Percentiles rank a stretch among this genome's conserved stretches.
Conservation (phyloP, 2,329 filamentous ascomycete species). For the Akanthomyces dipterigenus region DNA sequence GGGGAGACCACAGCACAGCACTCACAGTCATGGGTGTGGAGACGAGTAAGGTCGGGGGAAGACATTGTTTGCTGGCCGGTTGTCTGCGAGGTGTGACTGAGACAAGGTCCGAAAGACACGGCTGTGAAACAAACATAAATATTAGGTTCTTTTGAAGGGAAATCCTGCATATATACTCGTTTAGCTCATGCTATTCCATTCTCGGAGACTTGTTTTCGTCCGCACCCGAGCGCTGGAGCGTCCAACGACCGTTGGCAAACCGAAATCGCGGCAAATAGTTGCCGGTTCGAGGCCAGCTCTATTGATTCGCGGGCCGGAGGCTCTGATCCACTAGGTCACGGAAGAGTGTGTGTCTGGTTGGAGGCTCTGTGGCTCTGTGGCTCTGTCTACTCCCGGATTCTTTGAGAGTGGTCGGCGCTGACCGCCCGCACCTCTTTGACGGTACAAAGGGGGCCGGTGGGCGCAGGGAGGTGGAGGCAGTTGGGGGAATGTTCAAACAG, state of each 20-base stretch:
- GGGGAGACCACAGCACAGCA: neutral
- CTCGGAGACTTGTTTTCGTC: neutral
- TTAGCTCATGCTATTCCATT: neutral
- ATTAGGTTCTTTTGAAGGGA: neutral
- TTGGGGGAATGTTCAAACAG: neutral
- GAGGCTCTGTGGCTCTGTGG: no score
- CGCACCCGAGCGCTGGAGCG: neutral
- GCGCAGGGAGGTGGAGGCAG: neutral
- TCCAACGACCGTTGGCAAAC: neutral
- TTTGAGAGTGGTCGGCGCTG: neutral
- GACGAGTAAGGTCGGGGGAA: conserved; percentile 8
- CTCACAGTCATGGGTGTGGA: conserved; percentile 18
- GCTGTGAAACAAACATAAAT: neutral
- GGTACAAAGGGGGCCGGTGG: neutral
- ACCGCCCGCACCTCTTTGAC: neutral
- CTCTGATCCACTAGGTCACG: neutral
- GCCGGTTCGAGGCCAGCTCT: conserved; percentile 7
- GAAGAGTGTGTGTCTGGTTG: neutral
- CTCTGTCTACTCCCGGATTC: neutral
- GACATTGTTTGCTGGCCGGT: conserved; percentile 5
- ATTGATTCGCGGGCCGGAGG: neutral
- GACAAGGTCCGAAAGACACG: neutral
- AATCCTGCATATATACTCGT: neutral
- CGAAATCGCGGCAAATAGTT: neutral
- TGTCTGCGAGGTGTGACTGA: neutral